Conservation (phyloP, 2,329 filamentous ascomycete genomes). For the Dendrostoma leiphaemia region DNA sequence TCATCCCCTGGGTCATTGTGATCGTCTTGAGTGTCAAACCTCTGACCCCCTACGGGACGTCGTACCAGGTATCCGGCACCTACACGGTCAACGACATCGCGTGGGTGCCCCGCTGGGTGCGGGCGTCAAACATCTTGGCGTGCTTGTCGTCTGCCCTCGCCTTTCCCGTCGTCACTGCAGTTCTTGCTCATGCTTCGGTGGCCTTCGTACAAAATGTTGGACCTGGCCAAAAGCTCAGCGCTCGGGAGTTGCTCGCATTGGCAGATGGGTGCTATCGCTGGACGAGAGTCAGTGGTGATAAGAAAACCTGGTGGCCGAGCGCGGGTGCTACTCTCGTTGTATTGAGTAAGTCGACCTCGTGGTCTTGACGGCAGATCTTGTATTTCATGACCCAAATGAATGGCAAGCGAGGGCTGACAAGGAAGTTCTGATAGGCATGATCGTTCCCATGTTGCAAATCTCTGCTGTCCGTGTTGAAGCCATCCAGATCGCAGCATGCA, state of each 20-base stretch:
- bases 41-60: neutral
- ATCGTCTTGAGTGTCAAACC: constrained; percentile 5
- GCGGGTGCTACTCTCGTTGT: constrained; percentile 3
- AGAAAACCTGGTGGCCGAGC: constrained; percentile 3
- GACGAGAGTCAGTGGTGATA: neutral
- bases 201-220: constrained; percentile 4
- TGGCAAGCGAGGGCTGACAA: no score
- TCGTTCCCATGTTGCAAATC: constrained; percentile 3
- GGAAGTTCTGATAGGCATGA: neutral
- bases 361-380: neutral
- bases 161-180: neutral
- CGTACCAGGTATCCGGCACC: neutral
- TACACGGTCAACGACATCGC: constrained; percentile 4
- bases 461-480: constrained; percentile 1
- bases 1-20: constrained; percentile 2
- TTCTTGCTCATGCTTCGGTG: constrained; percentile 4
- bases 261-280: constrained; percentile 5
- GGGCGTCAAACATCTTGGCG: constrained; percentile 3
- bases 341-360: neutral
- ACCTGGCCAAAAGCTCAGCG: neutral
- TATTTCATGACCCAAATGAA: neutral
- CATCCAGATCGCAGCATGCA: constrained; percentile 1
- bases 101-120: constrained; percentile 2
- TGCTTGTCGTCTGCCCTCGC: constrained; percentile 2
- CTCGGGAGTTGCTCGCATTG: neutral